Evolutionary conservation across 768 basidiomycete genomes (phyloP), one percentile per base, ranked within the genome.

Genomic region (Suillus weaverae): DNA sequence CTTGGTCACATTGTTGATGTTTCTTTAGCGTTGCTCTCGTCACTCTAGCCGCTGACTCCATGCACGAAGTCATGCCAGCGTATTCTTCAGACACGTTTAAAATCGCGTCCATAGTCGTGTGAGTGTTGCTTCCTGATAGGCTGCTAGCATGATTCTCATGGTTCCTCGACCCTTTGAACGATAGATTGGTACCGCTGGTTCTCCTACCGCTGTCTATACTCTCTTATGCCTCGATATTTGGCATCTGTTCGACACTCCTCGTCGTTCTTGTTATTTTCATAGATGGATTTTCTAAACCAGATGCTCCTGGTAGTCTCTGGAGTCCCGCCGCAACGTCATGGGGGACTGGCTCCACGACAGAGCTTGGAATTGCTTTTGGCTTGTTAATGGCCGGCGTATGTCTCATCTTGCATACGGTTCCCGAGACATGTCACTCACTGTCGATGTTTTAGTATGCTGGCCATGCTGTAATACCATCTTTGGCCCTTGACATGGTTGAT

Each of bases 341-440:
- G 13, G 81, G 81, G 6, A 80, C 91, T 16, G 78, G 78, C 32
- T 84, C 81, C 64, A 77, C 81, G 67, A 77, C 77, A 22, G 84
- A 90, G 62, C 79, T 97, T 39, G 91, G 94, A 1, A 75, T 97
- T 33, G 86, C 91, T 16, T 90, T 95, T 69, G 96, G 96, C 2
- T 80, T 99, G 66, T 88, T 98, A 71, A 94, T 99, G 88, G 92
- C 93, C 9, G 94, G 95, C 18, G 93, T 94, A 72, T 72, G 85
- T 72, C 22, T 57, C 30, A 30, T 54, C 30, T 39, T 67, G 26
- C 6, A 57, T 59, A 11, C 11, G 20, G n/a, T 39, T 60, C 14
- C 26, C 11, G 30, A 22, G 26, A 20, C 1, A 38, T 64, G 9
- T 57, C 59, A 38, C 32, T 55, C 39, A 22, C 53, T 51, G 32